Conservation (phyloP, 768 basidiomycete genomes). For the Hypsizygus marmoreus region DNA sequence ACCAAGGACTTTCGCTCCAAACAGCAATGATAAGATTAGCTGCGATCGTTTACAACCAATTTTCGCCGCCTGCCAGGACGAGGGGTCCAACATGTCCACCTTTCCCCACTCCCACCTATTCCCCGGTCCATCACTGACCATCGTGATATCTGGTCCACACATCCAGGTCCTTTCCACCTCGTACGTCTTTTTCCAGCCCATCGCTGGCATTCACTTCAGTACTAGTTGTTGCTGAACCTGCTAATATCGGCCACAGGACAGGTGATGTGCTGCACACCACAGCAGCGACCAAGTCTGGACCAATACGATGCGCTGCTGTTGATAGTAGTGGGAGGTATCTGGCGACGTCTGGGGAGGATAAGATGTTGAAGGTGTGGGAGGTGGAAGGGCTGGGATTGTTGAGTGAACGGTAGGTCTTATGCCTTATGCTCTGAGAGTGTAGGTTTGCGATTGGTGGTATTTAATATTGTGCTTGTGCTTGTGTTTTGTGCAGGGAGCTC, state of each 20-base stretch:
- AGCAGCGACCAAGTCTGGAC: conserved; percentile 51
- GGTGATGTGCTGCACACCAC: conserved; percentile 53
- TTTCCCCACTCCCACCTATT: conserved; percentile 56
- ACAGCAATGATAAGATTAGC: too few species aligned
- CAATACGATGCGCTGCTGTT: conserved; percentile 60
- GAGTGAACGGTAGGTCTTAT: conserved; percentile 66
- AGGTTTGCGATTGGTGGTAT: background rate
- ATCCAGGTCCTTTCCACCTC: conserved; percentile 58
- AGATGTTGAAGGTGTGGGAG: conserved; percentile 75
- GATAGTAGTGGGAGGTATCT: conserved; percentile 48
- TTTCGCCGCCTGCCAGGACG: too few species aligned
- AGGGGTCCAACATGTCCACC: conserved; percentile 37
- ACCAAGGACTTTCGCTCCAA: too few species aligned
- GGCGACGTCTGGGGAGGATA: conserved; percentile 77
- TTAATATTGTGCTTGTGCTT: conserved; percentile 1
- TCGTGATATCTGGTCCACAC: conserved; percentile 61
- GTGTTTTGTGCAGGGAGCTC: conserved; percentile 56
- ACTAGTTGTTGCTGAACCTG: too few species aligned
- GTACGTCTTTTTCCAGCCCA: conserved; percentile 39
- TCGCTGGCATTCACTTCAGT: conserved; percentile 3
- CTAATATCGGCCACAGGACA: conserved; percentile 43
- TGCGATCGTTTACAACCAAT: too few species aligned
- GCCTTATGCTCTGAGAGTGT: background rate
- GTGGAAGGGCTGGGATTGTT: conserved; percentile 55
- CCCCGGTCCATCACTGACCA: conserved; percentile 29